A percentile compares a stretch with the other conserved stretches of the same genome.
Evolutionary conservation across 495 filamentous ascomycete genomes (phyloP).

Genomic region (Elaphomyces granulatus): DNA sequence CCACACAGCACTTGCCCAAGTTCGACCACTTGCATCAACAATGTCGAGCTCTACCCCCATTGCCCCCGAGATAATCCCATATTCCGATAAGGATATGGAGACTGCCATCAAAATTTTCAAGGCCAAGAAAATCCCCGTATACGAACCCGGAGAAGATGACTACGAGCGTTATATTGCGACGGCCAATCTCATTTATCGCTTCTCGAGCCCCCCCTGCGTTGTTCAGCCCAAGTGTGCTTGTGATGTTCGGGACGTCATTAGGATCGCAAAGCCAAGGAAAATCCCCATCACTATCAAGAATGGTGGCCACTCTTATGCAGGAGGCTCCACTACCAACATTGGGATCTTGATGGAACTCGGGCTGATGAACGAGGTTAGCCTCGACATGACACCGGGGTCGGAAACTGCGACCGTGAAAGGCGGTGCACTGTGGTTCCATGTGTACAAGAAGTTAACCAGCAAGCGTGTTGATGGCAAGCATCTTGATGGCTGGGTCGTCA

Average conservation of each 20-base stretch:
- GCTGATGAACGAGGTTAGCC: constrained; percentile 8
- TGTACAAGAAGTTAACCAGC: constrained; percentile 9
- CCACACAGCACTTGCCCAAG: background rate
- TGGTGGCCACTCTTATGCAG: constrained; percentile 16
- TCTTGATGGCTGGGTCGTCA: constrained; percentile 12
- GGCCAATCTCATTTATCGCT: constrained; percentile 13
- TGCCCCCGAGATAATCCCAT: background rate
- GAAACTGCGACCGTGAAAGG: constrained; percentile 4
- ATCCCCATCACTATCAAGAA: too few relatives aligned
- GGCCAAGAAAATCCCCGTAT: background rate
- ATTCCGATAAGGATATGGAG: background rate
- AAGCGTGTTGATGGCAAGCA: constrained; percentile 4
- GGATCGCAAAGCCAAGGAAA: too few relatives aligned
- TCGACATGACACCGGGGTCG: too few relatives aligned
- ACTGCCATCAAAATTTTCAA: background rate
- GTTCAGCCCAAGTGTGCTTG: constrained; percentile 9
- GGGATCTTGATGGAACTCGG: constrained; percentile 12
- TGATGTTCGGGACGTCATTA: too few relatives aligned
- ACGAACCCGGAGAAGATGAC: constrained; percentile 1
- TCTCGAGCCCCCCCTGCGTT: constrained; percentile 8
- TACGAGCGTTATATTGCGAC: constrained; percentile 11
- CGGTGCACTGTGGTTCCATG: constrained; percentile 8
- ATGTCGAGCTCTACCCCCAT: background rate
- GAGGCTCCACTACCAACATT: constrained; percentile 10
- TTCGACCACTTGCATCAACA: background rate